phyloP scores from a whole-genome alignment of 2,329 filamentous ascomycete species.

The Ambrosiella xylebori region DNA sequence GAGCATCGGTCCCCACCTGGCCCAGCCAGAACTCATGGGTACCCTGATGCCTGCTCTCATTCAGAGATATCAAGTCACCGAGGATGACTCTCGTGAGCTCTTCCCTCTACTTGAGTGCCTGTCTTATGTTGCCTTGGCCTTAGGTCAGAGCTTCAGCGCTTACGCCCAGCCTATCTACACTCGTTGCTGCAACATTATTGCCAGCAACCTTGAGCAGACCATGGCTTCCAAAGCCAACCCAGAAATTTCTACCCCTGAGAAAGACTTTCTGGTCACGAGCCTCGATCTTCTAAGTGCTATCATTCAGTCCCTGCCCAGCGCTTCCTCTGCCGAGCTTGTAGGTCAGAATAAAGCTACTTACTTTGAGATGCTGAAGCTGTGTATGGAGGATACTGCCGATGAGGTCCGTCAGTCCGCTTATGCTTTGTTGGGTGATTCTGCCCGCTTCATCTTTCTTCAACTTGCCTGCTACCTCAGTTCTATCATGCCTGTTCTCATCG shows the following conservation, averaged over 20 bases:
- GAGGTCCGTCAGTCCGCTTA: slow-evolving; percentile 95
- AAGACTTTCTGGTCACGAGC: slow-evolving; percentile 92
- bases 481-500: slow-evolving; percentile 66
- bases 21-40: slow-evolving; percentile 63
- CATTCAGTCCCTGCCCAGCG: slow-evolving; percentile 66
- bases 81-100: slow-evolving; percentile 78
- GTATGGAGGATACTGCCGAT: slow-evolving; percentile 79
- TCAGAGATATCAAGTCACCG: slow-evolving; percentile 68
- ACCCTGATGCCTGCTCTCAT: slow-evolving; percentile 88
- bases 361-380: slow-evolving; percentile 79
- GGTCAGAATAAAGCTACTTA: slow-evolving; percentile 60
- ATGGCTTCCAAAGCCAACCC: slow-evolving; percentile 52
- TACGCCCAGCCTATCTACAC: slow-evolving; percentile 77
- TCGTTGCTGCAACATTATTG: slow-evolving; percentile 80
- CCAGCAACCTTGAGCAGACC: slow-evolving; percentile 72
- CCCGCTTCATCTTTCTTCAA: slow-evolving; percentile 76
- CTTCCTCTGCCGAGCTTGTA: slow-evolving; percentile 62
- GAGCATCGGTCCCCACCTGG: slow-evolving; percentile 65
- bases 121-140: slow-evolving; percentile 78
- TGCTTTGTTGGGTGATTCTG: slow-evolving; percentile 82
- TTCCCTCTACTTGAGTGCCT: slow-evolving; percentile 94
- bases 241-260: slow-evolving; percentile 63
- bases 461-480: slow-evolving; percentile 55
- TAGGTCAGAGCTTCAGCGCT: slow-evolving; percentile 65
- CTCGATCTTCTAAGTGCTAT: slow-evolving; percentile 85